These are phyloP conservation scores for Alternaria sp. DNA, from an alignment of 2,329 filamentous ascomycete genomes.

Conservation along the genomic window DNA sequence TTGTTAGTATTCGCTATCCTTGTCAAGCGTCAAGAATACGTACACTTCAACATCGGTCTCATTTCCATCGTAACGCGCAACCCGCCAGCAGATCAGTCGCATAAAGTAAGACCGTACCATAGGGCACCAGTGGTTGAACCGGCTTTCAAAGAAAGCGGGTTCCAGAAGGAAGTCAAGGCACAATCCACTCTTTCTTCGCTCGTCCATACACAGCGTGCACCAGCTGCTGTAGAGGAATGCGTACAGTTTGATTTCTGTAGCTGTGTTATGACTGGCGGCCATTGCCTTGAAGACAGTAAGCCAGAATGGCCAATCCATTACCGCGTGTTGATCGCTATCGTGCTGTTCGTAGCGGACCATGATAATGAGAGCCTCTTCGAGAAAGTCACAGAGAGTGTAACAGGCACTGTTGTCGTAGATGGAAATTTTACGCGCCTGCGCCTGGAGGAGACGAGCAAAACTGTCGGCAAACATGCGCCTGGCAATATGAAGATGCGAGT, in stretches of 20 bases:
- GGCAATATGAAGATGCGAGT: slow-evolving; percentile 61
- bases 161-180: slow-evolving; percentile 80
- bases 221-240: slow-evolving; percentile 84
- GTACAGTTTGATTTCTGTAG: slow-evolving; percentile 86
- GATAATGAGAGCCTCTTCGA: slow-evolving; percentile 81
- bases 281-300: slow-evolving; percentile 80
- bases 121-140: slow-evolving; percentile 94
- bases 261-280: slow-evolving; percentile 83
- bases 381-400: slow-evolving; percentile 89
- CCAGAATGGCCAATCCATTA: slow-evolving; percentile 87
- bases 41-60: slow-evolving; percentile 72
- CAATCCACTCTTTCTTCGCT: slow-evolving; percentile 72
- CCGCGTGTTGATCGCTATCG: slow-evolving; percentile 53
- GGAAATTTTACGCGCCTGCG: slow-evolving; percentile 77
- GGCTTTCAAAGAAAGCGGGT: slow-evolving; percentile 77
- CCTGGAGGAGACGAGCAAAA: slow-evolving; percentile 77
- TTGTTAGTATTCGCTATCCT: slow-evolving; percentile 23
- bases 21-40: slow-evolving; percentile 49
- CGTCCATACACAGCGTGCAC: slow-evolving; percentile 73
- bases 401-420: slow-evolving; percentile 84
- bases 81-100: slow-evolving; percentile 87
- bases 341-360: slow-evolving; percentile 68
- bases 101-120: slow-evolving; percentile 96
- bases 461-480: slow-evolving; percentile 78
- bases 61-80: slow-evolving; percentile 78